A percentile compares a stretch with the other conserved stretches of the same genome.
These are phyloP conservation scores for Phytophthora podocarpi DNA, from an alignment of 352 stramenopile genomes.

Conservation along the genomic window DNA sequence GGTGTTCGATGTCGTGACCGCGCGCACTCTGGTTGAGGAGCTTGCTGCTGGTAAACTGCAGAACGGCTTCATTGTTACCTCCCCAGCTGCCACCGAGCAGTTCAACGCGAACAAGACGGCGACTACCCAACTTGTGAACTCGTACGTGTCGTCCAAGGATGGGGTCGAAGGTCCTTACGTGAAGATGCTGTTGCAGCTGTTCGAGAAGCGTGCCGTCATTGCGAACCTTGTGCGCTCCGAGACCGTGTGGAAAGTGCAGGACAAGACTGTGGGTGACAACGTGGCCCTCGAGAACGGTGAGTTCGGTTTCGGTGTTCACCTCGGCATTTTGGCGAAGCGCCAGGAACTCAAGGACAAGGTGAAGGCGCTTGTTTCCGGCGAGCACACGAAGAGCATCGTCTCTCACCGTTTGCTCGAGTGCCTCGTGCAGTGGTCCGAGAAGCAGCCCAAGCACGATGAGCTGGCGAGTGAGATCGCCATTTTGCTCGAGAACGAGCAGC, in stretches of 20 bases:
- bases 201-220: slow-evolving; percentile 72
- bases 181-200: slow-evolving; percentile 81
- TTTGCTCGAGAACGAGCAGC: slow-evolving; percentile 67
- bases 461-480: slow-evolving; percentile 71
- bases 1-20: slow-evolving; percentile 88
- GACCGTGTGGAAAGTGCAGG: slow-evolving; percentile 72
- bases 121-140: slow-evolving; percentile 55
- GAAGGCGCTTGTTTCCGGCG: slow-evolving; percentile 38
- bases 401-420: slow-evolving; percentile 57
- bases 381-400: slow-evolving; percentile 26
- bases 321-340: slow-evolving; percentile 72
- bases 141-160: slow-evolving; percentile 61
- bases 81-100: slow-evolving; percentile 27
- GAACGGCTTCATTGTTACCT: slow-evolving; percentile 75
- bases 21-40: slow-evolving; percentile 72
- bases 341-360: slow-evolving; percentile 77
- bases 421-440: slow-evolving; percentile 50
- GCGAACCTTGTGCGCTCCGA: slow-evolving; percentile 72
- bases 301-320: slow-evolving; percentile 76
- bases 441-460: slow-evolving; percentile 60
- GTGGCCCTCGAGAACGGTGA: slow-evolving; percentile 66
- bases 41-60: slow-evolving; percentile 64
- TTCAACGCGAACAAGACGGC: slow-evolving; percentile 31
- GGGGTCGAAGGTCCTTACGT: slow-evolving; percentile 74
- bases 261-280: slow-evolving; percentile 35